phyloP scores from a whole-genome alignment of 192 early-diverging fungal species.

The Podila epicladia region DNA sequence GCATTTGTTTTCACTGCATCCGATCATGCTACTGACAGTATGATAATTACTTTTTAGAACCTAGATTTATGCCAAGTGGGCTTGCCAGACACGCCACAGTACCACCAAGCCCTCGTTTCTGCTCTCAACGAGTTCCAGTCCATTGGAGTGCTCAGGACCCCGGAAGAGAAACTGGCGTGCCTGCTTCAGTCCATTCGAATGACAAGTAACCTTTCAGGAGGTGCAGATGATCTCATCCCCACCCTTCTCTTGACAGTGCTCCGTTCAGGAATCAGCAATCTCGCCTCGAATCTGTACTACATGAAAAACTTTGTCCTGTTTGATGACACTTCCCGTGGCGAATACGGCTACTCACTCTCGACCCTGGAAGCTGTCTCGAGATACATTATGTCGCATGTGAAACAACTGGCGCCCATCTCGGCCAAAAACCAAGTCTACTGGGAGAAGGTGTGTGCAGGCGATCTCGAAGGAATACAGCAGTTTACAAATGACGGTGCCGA shows the following conservation, averaged over 20 bases:
- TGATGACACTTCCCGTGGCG: constrained; percentile 45
- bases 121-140: constrained; percentile 56
- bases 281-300: constrained; percentile 55
- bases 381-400: constrained; percentile 46
- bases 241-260: constrained; percentile 58
- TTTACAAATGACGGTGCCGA: constrained; percentile 1
- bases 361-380: constrained; percentile 58
- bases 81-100: constrained; percentile 43
- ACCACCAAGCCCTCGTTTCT: constrained; percentile 36
- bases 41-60: constrained; percentile 19
- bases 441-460: constrained; percentile 36
- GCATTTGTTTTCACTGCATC: too few relatives aligned
- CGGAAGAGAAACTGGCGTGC: constrained; percentile 58
- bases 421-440: constrained; percentile 49
- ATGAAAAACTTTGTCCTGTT: constrained; percentile 62
- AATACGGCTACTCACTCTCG: constrained; percentile 60
- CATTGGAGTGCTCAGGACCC: constrained; percentile 57
- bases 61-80: constrained; percentile 60
- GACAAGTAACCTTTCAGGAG: constrained; percentile 25
- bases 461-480: constrained; percentile 23
- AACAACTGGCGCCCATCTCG: constrained; percentile 43
- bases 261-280: constrained; percentile 56
- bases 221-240: constrained; percentile 58
- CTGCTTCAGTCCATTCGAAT: constrained; percentile 45
- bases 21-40: not conserved